Evolutionary conservation across 129 eudicot species (phyloP), one percentile per base, ranked within the genome.

Genomic region (Lactuca saligna): DNA sequence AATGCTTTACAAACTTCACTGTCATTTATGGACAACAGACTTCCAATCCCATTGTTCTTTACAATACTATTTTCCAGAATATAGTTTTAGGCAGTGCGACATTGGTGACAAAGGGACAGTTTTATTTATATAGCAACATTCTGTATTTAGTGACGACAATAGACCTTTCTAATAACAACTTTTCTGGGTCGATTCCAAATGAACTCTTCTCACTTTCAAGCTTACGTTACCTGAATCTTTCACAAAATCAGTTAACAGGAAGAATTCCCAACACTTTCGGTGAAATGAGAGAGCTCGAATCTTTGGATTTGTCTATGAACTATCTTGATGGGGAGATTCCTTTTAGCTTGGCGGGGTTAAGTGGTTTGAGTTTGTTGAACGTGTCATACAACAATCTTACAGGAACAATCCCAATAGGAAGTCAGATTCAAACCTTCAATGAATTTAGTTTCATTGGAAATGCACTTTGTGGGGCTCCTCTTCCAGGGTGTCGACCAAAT

Each of bases 141-240:
- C 37, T 75, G 12, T n/a, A 4, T 54, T 15, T 49, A 9, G 17
- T 80, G 12, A 68, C 61, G 49, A 20, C 25, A 37, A 41, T 68
- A 53, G 81, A 69, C 70, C 71, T 76, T 34, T 76, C 81, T 2
- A 6, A 50, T 44, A 76, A 76, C 61, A 57, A 42, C 13, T 9
- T 76, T n/a, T 48, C 35, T 3, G 76, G 81, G 6, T 20, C 11
- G n/a, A 69, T 76, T 17, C 81, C 76, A 3, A 3, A 49, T 14
- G 38, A 29, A 37, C 59, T 77, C 15, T 39, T 54, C 16, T 20
- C 34, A 7, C 71, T 77, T 2, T n/a, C 17, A 4, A 58, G 53
- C 29, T 42, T 77, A 11, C 20, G 50, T 3, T 55, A 60, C 53
- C 20, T 77, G 9, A 77, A 69, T 61, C 54, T 77, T 32, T 77